These are phyloP conservation scores for Zygoascus ofunaensis DNA, from an alignment of 805 yeast genomes.

Conservation along the genomic window DNA sequence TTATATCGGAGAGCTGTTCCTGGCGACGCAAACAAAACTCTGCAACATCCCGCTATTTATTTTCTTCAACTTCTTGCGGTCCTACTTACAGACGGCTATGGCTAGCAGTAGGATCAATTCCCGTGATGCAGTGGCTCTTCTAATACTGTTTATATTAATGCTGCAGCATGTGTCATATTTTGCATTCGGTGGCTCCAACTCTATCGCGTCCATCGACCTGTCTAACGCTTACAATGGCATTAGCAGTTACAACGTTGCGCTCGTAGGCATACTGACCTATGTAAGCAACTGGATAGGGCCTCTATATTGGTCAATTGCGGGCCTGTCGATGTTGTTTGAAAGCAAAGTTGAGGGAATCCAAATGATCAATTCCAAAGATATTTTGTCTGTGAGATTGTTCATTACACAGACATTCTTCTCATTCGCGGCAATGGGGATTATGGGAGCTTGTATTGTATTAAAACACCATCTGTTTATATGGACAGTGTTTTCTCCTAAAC, in stretches of 20 bases:
- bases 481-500: conserved; percentile 95
- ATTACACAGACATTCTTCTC: conserved; percentile 46
- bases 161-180: conserved; percentile 74
- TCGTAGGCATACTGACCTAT: conserved; percentile 73
- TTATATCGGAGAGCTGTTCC: conserved; percentile 25
- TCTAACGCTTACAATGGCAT: conserved; percentile 91
- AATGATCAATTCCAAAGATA: neutral
- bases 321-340: conserved; percentile 34
- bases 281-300: conserved; percentile 81
- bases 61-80: conserved; percentile 26
- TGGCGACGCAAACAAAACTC: conserved; percentile 47
- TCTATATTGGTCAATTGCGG: conserved; percentile 63
- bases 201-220: conserved; percentile 82
- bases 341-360: conserved; percentile 13
- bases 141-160: conserved; percentile 36
- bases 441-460: conserved; percentile 61
- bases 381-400: conserved; percentile 3
- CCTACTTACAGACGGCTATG: conserved; percentile 10
- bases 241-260: conserved; percentile 51
- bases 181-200: conserved; percentile 84
- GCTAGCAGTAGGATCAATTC: conserved; percentile 7
- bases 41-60: conserved; percentile 49
- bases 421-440: conserved; percentile 46
- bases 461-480: conserved; percentile 87
- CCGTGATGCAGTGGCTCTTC: conserved; percentile 12